These are phyloP conservation scores for Glaciozyma martinii DNA, from an alignment of 768 basidiomycete genomes.

Conservation along the genomic window DNA sequence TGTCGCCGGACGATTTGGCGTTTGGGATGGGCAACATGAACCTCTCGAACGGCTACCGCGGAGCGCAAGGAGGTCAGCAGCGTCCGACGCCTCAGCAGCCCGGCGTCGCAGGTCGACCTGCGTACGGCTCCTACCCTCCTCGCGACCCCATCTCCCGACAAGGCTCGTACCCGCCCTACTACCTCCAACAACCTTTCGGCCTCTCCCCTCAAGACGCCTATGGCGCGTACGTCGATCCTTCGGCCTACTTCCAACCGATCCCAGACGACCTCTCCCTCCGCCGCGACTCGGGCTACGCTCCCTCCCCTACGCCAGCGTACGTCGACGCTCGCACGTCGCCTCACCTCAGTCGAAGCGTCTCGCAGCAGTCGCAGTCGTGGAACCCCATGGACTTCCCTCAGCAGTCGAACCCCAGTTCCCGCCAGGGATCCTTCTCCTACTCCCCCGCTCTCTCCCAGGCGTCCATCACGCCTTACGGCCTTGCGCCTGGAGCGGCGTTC, in stretches of 20 bases:
- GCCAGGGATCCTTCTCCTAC: slow-evolving; percentile 28
- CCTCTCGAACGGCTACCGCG: slow-evolving; percentile 2
- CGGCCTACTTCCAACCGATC: slow-evolving; percentile 15
- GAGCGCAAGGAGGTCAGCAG: neutral
- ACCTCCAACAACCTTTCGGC: neutral
- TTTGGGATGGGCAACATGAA: slow-evolving; percentile 16
- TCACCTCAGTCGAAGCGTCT: neutral
- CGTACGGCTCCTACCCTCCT: neutral
- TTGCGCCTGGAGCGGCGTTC: neutral
- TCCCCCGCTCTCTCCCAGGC: slow-evolving; percentile 13
- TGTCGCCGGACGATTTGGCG: slow-evolving; percentile 20
- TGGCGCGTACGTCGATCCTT: slow-evolving; percentile 6
- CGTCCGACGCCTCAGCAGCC: neutral
- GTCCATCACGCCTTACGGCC: slow-evolving; percentile 1
- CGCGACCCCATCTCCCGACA: neutral
- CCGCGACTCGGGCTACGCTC: slow-evolving; percentile 12
- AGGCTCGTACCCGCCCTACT: neutral
- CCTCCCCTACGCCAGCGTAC: neutral
- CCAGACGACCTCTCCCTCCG: slow-evolving; percentile 3
- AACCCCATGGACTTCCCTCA: slow-evolving; percentile 7
- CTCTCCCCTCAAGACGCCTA: neutral
- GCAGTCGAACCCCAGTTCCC: slow-evolving; percentile 13
- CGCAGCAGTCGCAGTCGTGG: slow-evolving; percentile 1
- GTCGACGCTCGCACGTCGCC: neutral
- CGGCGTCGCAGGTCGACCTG: neutral